Percentiles rank a stretch among this genome's conserved stretches.
These are phyloP conservation scores for Xylaria flabelliformis DNA, from an alignment of 495 filamentous ascomycete genomes.

Conservation along the genomic window DNA sequence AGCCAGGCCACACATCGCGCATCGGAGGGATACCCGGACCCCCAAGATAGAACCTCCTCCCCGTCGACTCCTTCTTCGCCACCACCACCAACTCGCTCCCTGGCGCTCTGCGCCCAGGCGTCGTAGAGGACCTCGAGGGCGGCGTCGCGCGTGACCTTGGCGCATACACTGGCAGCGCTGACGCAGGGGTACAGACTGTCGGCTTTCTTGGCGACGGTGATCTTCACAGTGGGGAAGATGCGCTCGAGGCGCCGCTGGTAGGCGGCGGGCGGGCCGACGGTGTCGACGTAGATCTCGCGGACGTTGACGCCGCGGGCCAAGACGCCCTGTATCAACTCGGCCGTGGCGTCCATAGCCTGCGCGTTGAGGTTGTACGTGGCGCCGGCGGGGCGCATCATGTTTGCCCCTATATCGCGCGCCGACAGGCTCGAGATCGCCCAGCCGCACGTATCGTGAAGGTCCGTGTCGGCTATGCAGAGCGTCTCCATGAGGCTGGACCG, in stretches of 20 bases:
- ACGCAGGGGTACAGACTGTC: slow-evolving; percentile 94
- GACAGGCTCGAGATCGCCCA: slow-evolving; percentile 85
- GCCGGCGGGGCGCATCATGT: slow-evolving; percentile 72
- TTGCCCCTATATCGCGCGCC: slow-evolving; percentile 79
- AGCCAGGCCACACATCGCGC: slow-evolving; percentile 81
- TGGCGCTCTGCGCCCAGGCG: slow-evolving; percentile 39
- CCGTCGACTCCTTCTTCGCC: slow-evolving; percentile 24
- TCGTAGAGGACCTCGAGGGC: slow-evolving; percentile 79
- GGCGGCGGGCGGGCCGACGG: slow-evolving; percentile 78
- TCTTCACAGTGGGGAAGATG: slow-evolving; percentile 77
- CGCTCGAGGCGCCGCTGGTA: slow-evolving; percentile 87
- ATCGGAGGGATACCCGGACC: slow-evolving; percentile 93
- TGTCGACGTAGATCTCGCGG: slow-evolving; percentile 92
- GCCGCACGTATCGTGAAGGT: slow-evolving; percentile 73
- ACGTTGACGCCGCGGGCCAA: slow-evolving; percentile 78
- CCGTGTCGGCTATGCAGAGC: slow-evolving; percentile 69
- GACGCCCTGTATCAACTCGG: slow-evolving; percentile 80
- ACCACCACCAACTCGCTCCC: slow-evolving; percentile 12
- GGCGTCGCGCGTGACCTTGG: slow-evolving; percentile 93
- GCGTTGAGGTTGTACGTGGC: slow-evolving; percentile 90
- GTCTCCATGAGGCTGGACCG: slow-evolving; percentile 77
- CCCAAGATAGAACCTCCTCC: slow-evolving; percentile 65
- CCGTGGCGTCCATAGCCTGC: slow-evolving; percentile 95
- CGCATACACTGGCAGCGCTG: slow-evolving; percentile 89
- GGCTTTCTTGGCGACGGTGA: slow-evolving; percentile 96